Percentiles rank a stretch among this genome's conserved stretches.
These are phyloP conservation scores for Acephala macrosclerotiorum DNA, from an alignment of 2,329 filamentous ascomycete genomes.

Conservation along the genomic window DNA sequence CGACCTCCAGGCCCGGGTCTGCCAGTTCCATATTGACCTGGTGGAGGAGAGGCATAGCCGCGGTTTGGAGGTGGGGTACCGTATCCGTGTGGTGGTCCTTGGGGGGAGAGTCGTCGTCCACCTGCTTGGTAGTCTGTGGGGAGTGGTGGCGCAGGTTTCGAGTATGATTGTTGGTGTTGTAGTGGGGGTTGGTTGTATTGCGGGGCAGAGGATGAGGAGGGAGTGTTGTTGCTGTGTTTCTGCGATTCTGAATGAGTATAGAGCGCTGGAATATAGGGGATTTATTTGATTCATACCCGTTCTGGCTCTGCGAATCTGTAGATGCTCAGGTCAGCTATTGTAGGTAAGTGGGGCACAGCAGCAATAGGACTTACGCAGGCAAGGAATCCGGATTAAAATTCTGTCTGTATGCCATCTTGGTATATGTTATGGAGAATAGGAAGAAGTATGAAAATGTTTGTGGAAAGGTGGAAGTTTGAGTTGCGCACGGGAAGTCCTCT, in stretches of 20 bases:
- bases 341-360: conserved; percentile 19
- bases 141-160: conserved; percentile 42
- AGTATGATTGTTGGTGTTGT: conserved; percentile 38
- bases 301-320: conserved; percentile 61
- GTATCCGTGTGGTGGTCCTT: conserved; percentile 39
- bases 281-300: conserved; percentile 40
- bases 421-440: conserved; percentile 14
- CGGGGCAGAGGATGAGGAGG: conserved; percentile 30
- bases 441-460: conserved; percentile 14
- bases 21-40: conserved; percentile 37
- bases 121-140: conserved; percentile 29
- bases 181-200: conserved; percentile 33
- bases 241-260: not conserved
- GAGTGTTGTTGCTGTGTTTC: conserved; percentile 23
- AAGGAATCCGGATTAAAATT: conserved; percentile 94
- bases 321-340: conserved; percentile 27
- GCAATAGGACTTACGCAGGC: conserved; percentile 72
- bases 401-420: conserved; percentile 89
- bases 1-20: conserved; percentile 16
- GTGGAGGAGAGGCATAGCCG: conserved; percentile 55
- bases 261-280: conserved; percentile 19
- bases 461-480: conserved; percentile 6
- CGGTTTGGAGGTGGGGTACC: conserved; percentile 43
- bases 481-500: conserved; percentile 17
- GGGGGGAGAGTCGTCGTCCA: conserved; percentile 36